phyloP scores from a whole-genome alignment of 192 early-diverging fungal species.

The Coemansia biformis region DNA sequence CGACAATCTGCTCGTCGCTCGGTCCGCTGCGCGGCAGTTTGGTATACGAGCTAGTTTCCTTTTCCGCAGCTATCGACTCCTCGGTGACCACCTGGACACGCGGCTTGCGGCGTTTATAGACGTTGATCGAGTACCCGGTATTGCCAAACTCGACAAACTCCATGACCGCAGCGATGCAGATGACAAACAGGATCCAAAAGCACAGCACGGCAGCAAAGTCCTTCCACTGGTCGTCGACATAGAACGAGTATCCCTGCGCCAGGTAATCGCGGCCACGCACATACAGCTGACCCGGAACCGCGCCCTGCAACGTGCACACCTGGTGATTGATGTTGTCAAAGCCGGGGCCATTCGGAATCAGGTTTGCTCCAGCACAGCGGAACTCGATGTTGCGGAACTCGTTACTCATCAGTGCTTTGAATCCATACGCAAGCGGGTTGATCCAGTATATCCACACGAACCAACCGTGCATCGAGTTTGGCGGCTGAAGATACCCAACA shows the following conservation, averaged over 20 bases:
- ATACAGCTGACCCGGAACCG: conserved; percentile 43
- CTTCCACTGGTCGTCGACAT: conserved; percentile 53
- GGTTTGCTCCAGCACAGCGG: conserved; percentile 19
- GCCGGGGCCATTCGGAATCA: conserved; percentile 48
- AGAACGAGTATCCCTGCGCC: conserved; percentile 45
- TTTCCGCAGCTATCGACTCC: conserved; percentile 18
- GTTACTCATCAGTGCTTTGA: conserved; percentile 61
- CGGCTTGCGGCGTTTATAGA: conserved; percentile 22
- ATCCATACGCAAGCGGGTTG: conserved; percentile 65
- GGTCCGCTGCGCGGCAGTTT: conserved; percentile 17
- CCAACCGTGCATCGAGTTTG: conserved; percentile 53
- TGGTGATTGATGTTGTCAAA: conserved; percentile 39
- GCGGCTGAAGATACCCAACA: conserved; percentile 57
- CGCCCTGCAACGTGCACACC: conserved; percentile 59
- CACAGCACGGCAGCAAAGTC: conserved; percentile 54
- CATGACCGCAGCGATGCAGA: conserved; percentile 42
- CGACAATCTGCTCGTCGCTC: conserved; percentile 49
- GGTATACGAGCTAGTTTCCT: conserved; percentile 1
- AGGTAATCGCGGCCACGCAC: conserved; percentile 60
- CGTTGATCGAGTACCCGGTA: conserved; percentile 37
- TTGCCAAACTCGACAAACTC: conserved; percentile 51
- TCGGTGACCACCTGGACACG: conserved; percentile 36
- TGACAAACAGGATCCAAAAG: conserved; percentile 33
- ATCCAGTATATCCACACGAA: conserved; percentile 66
- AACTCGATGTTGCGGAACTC: conserved; percentile 37